A percentile compares a stretch with the other conserved stretches of the same genome.
These are phyloP conservation scores for Pestalotiopsis sp. DNA, from an alignment of 2,329 filamentous ascomycete genomes.

Conservation along the genomic window DNA sequence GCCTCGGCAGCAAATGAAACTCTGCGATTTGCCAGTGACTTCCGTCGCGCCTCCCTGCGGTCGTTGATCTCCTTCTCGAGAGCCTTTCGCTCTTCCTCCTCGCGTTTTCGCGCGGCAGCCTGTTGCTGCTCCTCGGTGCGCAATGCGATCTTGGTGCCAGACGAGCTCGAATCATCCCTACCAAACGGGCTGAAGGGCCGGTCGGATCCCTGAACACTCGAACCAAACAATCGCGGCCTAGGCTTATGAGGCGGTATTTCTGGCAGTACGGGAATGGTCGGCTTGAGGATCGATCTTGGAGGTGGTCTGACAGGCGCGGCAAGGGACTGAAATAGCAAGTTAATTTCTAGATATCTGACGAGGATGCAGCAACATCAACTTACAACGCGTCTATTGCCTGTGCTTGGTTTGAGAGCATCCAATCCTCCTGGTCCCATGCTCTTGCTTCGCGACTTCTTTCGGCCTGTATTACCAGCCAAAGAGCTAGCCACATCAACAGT, in stretches of 20 bases:
- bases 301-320: constrained; percentile 53
- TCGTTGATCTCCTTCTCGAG: constrained; percentile 66
- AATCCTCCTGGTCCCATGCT: constrained; percentile 92
- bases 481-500: constrained; percentile 65
- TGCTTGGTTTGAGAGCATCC: constrained; percentile 75
- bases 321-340: constrained; percentile 47
- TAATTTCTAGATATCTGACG: neutral
- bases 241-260: constrained; percentile 71
- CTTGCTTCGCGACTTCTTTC: constrained; percentile 85
- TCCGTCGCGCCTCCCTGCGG: constrained; percentile 84
- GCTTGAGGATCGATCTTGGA: constrained; percentile 78
- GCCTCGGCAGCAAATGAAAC: constrained; percentile 98
- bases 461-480: constrained; percentile 46
- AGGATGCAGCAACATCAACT: constrained; percentile 22
- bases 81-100: constrained; percentile 64
- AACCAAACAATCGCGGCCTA: constrained; percentile 52
- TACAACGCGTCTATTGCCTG: constrained; percentile 82
- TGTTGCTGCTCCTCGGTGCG: constrained; percentile 73
- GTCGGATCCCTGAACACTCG: constrained; percentile 40
- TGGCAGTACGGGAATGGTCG: constrained; percentile 67
- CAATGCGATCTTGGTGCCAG: constrained; percentile 62
- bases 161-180: constrained; percentile 32
- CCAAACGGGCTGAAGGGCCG: constrained; percentile 49
- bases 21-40: constrained; percentile 88
- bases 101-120: constrained; percentile 68